These are phyloP conservation scores for Kalanchoe fedtschenkoi DNA, from an alignment of 164 flowering plant genomes.

Conservation along the genomic window DNA sequence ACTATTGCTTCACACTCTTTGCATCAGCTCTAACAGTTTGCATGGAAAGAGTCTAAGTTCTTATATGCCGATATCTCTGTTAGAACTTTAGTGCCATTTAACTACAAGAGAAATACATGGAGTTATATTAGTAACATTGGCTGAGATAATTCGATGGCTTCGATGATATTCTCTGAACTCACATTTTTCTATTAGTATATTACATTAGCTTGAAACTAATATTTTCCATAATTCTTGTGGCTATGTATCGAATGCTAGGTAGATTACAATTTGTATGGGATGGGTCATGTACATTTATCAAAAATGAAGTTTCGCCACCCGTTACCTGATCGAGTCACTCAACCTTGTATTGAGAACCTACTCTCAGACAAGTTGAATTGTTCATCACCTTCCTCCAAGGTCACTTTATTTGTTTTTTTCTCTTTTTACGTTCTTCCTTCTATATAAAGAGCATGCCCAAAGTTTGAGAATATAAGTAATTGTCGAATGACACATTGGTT, in stretches of 20 bases:
- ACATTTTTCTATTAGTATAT: not conserved
- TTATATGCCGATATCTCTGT: not conserved
- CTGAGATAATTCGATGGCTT: not conserved
- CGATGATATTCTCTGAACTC: not conserved
- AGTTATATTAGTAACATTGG: not conserved
- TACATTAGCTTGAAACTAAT: not conserved
- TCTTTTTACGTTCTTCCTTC: not conserved
- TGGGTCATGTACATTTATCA: constrained; percentile 83
- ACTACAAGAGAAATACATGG: no score
- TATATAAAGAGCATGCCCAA: not conserved
- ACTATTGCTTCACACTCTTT: no score
- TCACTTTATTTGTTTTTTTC: constrained; percentile 12
- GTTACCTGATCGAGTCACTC: constrained; percentile 34
- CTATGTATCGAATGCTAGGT: constrained; percentile 30
- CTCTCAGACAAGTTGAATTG: constrained; percentile 10
- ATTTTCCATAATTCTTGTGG: not conserved
- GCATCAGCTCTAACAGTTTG: not conserved
- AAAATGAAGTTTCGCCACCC: constrained; percentile 83
- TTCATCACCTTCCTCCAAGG: constrained; percentile 31
- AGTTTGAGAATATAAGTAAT: not conserved
- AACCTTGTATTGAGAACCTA: constrained; percentile 12
- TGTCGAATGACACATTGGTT: constrained; percentile 10
- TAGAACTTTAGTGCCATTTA: no score
- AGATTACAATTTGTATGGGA: constrained; percentile 88
- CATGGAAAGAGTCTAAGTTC: not conserved